Conservation (phyloP, 2,329 filamentous ascomycete species). For the Cytospora schulzeri region DNA sequence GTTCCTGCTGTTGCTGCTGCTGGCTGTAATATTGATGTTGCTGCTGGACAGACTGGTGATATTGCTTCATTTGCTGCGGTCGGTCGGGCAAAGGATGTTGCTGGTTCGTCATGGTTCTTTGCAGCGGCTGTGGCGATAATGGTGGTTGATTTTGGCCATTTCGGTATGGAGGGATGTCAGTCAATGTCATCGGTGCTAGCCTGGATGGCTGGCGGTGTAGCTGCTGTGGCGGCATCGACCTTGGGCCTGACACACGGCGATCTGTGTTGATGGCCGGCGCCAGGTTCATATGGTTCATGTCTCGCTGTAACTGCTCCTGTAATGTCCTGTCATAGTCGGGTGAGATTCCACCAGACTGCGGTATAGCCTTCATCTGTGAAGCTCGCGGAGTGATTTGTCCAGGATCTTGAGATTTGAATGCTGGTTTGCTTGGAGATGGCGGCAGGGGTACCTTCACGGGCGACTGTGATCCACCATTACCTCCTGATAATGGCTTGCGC, state of each 20-base stretch:
- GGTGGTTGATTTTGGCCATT: conserved; percentile 38
- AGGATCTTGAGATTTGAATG: conserved; percentile 36
- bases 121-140: conserved; percentile 29
- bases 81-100: conserved; percentile 30
- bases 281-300: conserved; percentile 61
- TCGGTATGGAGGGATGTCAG: conserved; percentile 59
- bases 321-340: conserved; percentile 63
- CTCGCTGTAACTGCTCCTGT: conserved; percentile 64
- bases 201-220: conserved; percentile 41
- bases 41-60: conserved; percentile 30
- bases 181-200: conserved; percentile 45
- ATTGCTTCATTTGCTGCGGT: conserved; percentile 32
- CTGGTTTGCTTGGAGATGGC: conserved; percentile 56
- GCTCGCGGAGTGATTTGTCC: conserved; percentile 49
- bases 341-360: conserved; percentile 52
- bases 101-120: conserved; percentile 24
- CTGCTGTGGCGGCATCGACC: conserved; percentile 25
- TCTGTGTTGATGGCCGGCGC: conserved; percentile 37
- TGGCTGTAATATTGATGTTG: conserved; percentile 32
- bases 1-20: conserved; percentile 34
- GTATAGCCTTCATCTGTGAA: conserved; percentile 49
- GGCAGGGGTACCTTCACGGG: conserved; percentile 65
- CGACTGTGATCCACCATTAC: conserved; percentile 42
- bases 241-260: conserved; percentile 21
- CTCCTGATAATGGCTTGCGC: conserved; percentile 50